Conservation (phyloP, 495 filamentous ascomycete genomes). For the Saxophila tyrrhenica region DNA sequence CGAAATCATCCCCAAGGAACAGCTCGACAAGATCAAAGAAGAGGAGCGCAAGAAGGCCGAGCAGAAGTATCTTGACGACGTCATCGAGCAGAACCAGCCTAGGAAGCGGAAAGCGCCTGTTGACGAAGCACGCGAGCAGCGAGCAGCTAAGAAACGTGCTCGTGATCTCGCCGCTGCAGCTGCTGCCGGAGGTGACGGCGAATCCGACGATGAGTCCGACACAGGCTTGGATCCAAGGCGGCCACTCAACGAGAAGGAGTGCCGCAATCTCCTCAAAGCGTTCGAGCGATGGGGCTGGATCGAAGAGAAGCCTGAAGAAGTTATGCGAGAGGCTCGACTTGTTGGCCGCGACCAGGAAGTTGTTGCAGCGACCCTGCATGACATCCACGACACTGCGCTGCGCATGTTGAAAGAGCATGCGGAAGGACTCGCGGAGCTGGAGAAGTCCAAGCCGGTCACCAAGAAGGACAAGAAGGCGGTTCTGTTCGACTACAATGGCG, state of each 20-base stretch:
- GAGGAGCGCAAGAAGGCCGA: slow-evolving; percentile 77
- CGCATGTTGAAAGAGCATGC: slow-evolving; percentile 59
- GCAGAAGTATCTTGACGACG: slow-evolving; percentile 66
- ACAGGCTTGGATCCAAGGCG: slow-evolving; percentile 59
- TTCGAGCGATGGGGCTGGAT: slow-evolving; percentile 82
- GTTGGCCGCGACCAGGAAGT: slow-evolving; percentile 67
- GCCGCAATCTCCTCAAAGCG: slow-evolving; percentile 74
- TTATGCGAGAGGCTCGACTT: slow-evolving; percentile 75
- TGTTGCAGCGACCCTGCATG: slow-evolving; percentile 55
- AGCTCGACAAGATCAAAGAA: slow-evolving; percentile 75
- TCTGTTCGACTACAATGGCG: slow-evolving; percentile 80
- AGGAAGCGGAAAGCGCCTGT: slow-evolving; percentile 65
- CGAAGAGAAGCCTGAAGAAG: slow-evolving; percentile 71
- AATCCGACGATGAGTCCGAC: slow-evolving; percentile 42
- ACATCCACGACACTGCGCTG: slow-evolving; percentile 60
- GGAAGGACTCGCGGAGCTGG: slow-evolving; percentile 45
- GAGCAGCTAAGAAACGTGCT: slow-evolving; percentile 84
- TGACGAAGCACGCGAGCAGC: slow-evolving; percentile 64
- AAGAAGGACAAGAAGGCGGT: slow-evolving; percentile 98
- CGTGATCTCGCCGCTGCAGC: slow-evolving; percentile 55
- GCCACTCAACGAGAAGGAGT: slow-evolving; percentile 79
- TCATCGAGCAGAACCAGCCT: slow-evolving; percentile 77
- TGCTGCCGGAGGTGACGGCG: slow-evolving; percentile 42
- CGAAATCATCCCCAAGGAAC: slow-evolving; percentile 90
- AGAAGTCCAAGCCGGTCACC: slow-evolving; percentile 63